A percentile compares a stretch with the other conserved stretches of the same genome.
These are phyloP conservation scores for Vaccinium macrocarpon DNA, from an alignment of 148 eudicot genomes.

Conservation along the genomic window DNA sequence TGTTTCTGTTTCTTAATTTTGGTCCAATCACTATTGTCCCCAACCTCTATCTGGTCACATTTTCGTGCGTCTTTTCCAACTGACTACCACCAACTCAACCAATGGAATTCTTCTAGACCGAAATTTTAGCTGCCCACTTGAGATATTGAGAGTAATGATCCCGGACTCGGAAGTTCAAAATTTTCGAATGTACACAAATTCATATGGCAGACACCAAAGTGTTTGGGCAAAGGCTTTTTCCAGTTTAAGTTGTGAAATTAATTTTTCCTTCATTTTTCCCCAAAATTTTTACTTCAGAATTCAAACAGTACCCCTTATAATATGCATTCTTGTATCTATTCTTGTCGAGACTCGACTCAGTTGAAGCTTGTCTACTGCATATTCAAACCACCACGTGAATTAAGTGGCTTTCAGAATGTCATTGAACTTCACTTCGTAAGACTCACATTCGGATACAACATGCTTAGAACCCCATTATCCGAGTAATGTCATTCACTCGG, in stretches of 20 bases:
- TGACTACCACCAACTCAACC: no score
- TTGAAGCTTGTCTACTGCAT: neutral
- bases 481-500: no score
- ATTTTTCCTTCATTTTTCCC: neutral
- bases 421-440: neutral
- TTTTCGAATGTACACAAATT: no score
- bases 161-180: no score
- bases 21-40: no score
- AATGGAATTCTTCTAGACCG: no score
- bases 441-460: neutral
- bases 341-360: conserved; percentile 4
- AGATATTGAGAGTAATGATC: no score
- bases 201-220: neutral
- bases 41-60: no score
- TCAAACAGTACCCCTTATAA: neutral
- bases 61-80: no score
- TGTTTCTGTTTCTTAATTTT: no score
- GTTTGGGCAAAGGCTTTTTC: neutral
- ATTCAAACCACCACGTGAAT: neutral
- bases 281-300: no score
- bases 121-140: no score
- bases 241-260: neutral
- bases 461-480: neutral
- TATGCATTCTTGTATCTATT: neutral
- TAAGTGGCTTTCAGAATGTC: neutral